These are phyloP conservation scores for Glonium stellatum DNA, from an alignment of 495 filamentous ascomycete genomes.

Conservation along the genomic window DNA sequence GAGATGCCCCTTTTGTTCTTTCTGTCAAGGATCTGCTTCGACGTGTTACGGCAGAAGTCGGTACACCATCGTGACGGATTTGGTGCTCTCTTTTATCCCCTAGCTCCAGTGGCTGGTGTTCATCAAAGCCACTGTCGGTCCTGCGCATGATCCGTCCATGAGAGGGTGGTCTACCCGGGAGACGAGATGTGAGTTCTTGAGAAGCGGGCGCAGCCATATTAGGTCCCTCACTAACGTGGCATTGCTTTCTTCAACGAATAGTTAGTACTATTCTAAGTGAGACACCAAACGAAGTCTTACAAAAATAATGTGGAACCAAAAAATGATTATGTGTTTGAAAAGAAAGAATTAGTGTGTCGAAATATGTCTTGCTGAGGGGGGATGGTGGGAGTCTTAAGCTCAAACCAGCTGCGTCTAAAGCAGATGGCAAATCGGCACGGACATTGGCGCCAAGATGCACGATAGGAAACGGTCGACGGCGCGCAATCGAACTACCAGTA, in stretches of 20 bases:
- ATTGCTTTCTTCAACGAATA: neutral
- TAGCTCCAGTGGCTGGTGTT: constrained; percentile 3
- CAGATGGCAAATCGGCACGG: neutral
- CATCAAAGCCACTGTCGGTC: constrained; percentile 23
- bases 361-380: neutral
- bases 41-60: neutral
- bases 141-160: constrained; percentile 16
- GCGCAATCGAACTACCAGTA: neutral
- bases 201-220: neutral
- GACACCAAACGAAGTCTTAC: neutral
- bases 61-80: constrained; percentile 9
- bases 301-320: neutral
- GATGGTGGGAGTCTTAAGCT: neutral
- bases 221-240: constrained; percentile 6
- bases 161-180: neutral
- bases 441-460: neutral
- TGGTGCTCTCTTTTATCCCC: neutral
- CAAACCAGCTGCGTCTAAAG: neutral
- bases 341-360: neutral
- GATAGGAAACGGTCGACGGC: neutral
- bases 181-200: neutral
- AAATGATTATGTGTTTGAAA: neutral
- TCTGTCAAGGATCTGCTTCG: neutral
- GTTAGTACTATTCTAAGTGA: neutral
- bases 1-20: neutral